Percentiles rank a stretch among this genome's conserved stretches.
Conservation (phyloP, 306 rosid genomes). For the Corylus avellana region DNA sequence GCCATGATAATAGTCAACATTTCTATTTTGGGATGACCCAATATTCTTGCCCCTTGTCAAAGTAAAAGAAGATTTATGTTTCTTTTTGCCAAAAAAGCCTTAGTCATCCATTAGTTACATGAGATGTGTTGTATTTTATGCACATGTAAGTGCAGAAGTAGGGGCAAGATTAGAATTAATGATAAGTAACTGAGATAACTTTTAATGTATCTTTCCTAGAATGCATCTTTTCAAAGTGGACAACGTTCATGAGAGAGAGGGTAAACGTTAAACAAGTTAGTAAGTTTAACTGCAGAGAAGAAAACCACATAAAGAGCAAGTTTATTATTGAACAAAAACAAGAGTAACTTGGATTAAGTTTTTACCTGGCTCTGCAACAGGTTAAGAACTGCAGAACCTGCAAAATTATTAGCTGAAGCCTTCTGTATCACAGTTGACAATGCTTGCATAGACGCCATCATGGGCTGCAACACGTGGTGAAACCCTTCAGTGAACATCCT, state of each 20-base stretch:
- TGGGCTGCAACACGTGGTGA: constrained; percentile 60
- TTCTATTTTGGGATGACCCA: neutral
- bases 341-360: neutral
- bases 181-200: constrained; percentile 12
- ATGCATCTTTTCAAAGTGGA: neutral
- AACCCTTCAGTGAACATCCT: constrained; percentile 28
- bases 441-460: constrained; percentile 92
- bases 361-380: constrained; percentile 92
- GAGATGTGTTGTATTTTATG: neutral
- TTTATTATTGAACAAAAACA: neutral
- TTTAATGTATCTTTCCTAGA: neutral
- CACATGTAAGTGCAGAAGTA: neutral
- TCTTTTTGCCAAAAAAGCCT: neutral
- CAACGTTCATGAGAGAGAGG: neutral
- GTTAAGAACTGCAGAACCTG: constrained; percentile 94
- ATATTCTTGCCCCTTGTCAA: neutral
- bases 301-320: neutral
- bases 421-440: constrained; percentile 72
- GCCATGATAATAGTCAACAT: neutral
- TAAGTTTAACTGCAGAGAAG: constrained; percentile 5
- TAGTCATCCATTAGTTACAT: neutral
- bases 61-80: neutral
- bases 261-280: neutral
- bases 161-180: neutral
- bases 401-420: constrained; percentile 72